Evolutionary conservation across 108 stramenopile species (phyloP).

Genomic region (Phaeodactylum tricornutum): DNA sequence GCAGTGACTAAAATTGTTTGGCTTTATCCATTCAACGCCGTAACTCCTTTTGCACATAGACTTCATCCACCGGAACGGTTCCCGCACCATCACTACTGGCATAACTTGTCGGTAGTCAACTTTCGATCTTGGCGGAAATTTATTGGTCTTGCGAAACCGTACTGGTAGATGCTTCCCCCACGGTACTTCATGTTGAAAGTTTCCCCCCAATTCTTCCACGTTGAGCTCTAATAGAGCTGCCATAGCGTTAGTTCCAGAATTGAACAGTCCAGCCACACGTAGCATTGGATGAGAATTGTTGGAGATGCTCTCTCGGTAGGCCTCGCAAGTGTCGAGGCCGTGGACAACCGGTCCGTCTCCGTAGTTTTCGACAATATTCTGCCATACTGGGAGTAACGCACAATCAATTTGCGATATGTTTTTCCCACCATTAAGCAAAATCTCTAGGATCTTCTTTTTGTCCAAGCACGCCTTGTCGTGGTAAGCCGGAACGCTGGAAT

Average conservation of each 20-base stretch:
- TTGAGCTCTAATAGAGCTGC: constrained; percentile 27
- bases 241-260: constrained; percentile 60
- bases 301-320: constrained; percentile 1
- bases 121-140: too few species aligned
- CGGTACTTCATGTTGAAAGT: too few species aligned
- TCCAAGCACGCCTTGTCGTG: constrained; percentile 15
- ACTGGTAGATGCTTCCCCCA: constrained; percentile 76
- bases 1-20: too few species aligned
- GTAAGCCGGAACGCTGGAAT: too few species aligned
- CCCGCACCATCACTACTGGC: constrained; percentile 47
- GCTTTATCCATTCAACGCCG: too few species aligned
- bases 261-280: constrained; percentile 55
- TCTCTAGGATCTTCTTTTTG: too few species aligned
- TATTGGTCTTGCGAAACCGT: constrained; percentile 5
- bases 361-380: not conserved
- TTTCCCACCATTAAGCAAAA: too few species aligned
- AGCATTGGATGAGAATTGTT: too few species aligned
- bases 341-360: constrained; percentile 2
- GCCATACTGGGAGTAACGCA: constrained; percentile 1
- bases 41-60: too few species aligned
- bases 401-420: too few species aligned
- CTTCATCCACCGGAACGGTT: constrained; percentile 80
- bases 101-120: constrained; percentile 5
- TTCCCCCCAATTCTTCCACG: too few species aligned
- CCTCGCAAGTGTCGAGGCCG: constrained; percentile 7